Evolutionary conservation across 2,329 filamentous ascomycete genomes (phyloP).

Genomic region (Pseudodiploospora longispora): DNA sequence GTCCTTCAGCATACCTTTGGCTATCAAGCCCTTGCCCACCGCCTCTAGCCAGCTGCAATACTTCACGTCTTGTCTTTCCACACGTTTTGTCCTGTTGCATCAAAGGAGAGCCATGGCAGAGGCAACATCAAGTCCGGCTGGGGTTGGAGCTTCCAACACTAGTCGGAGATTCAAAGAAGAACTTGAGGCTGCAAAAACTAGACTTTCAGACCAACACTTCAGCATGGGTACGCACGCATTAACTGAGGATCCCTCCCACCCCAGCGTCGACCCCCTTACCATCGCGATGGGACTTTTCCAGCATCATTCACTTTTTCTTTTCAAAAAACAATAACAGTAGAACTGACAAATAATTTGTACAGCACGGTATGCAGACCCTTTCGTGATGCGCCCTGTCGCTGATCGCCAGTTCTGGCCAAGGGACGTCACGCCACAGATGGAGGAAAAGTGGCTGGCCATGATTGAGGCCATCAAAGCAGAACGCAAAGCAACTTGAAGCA

Average conservation of each 20-base stretch:
- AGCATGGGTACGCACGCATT: slow-evolving; percentile 31
- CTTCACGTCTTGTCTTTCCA: no score
- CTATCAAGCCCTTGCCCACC: no score
- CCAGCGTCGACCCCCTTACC: no score
- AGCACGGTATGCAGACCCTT: slow-evolving; percentile 39
- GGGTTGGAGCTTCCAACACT: slow-evolving; percentile 15
- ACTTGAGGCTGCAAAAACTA: slow-evolving; percentile 27
- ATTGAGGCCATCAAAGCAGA: slow-evolving; percentile 15
- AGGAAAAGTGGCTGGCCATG: slow-evolving; percentile 29
- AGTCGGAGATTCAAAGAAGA: slow-evolving; percentile 37
- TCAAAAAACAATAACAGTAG: slow-evolving; percentile 6
- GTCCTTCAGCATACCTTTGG: no score
- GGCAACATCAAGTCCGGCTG: slow-evolving; percentile 10
- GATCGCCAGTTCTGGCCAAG: slow-evolving; percentile 27
- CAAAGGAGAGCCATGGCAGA: slow-evolving; percentile 9
- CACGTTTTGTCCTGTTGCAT: no score
- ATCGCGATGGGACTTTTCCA: no score
- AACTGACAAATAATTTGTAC: neutral
- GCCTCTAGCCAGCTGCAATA: no score
- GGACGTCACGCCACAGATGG: slow-evolving; percentile 32
- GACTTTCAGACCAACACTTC: slow-evolving; percentile 38
- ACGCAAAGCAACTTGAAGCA: neutral
- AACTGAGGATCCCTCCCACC: slow-evolving; percentile 8
- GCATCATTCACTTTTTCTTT: no score
- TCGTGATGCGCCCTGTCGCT: slow-evolving; percentile 28